Base-by-base conservation (phyloP, 306 rosid species). In the Prinsepia uniflora region DNA sequence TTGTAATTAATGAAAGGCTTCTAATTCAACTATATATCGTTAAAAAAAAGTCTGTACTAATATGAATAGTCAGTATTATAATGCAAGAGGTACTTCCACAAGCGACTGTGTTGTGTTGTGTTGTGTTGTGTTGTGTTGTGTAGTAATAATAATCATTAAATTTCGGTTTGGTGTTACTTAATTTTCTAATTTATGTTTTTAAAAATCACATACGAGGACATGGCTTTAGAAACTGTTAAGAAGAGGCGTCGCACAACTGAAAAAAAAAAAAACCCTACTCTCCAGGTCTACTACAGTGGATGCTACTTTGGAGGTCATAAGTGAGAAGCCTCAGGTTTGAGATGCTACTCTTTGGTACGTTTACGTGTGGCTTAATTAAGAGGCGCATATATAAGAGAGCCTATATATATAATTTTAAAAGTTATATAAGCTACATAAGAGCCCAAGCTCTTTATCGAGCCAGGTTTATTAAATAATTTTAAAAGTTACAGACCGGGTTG, bases 41-140 rank as follows among this genome's bases (percentile, higher is more conserved):
- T 24, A 24, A 24, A 24, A 24, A 24, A 24, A 24, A 24, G 30
- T 24, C 30, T 24, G 30, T 24, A 24, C 30, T 24, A 24, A 24
- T 24, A n/a, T n/a, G n/a, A n/a, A n/a, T n/a, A n/a, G n/a, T n/a
- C n/a, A n/a, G n/a, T n/a, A n/a, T n/a, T n/a, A n/a, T n/a, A n/a
- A n/a, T n/a, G 90, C 65, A 89, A 87, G 72, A 66, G 92, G 71
- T 87, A 86, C 67, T 86, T 87, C 73, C 88, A 89, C 86, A 89
- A 89, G n/a, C n/a, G n/a, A n/a, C n/a, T n/a, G n/a, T n/a, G n/a
- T n/a, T n/a, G n/a, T n/a, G n/a, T n/a, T n/a, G n/a, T n/a, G n/a
- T n/a, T n/a, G n/a, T n/a, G n/a, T n/a, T n/a, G n/a, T n/a, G n/a
- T n/a, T n/a, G n/a, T n/a, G n/a, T n/a, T 43, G 46, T 22, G 70